Base-by-base conservation (phyloP, 257 asterid genomes). In the Eucommia ulmoides region DNA sequence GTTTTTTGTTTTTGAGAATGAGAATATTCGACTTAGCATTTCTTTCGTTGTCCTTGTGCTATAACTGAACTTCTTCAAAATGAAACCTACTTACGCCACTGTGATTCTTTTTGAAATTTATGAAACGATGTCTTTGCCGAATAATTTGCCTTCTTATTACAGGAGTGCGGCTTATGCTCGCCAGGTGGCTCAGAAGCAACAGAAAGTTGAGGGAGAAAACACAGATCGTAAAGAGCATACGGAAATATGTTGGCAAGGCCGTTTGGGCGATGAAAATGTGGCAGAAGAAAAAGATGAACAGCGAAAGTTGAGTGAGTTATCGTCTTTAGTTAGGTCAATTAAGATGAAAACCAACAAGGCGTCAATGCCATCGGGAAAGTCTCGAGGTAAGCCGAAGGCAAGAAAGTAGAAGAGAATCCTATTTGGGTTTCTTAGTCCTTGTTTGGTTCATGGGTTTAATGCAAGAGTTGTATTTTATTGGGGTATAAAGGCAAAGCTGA, bases 101-200 rank as follows among this genome's bases (percentile, higher is more conserved):
- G n/a, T 45, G n/a, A 22, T 20, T 42, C 15, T 33, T 8, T 49
- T 22, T 3, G 8, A 15, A 45, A 20, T 45, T 24, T 18, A 44
- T 3, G 18, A 22, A 25, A 11, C n/a, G 11, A 12, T 18, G 7
- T 18, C 20, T 19, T 25, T 25, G 20, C 29, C 19, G 20, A 20
- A 49, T 56, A 16, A 53, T 3, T 45, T 12, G 19, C 7, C 38
- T 29, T 29, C 12, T 7, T 51, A 18, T 45, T 59, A n/a, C 77
- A 77, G 82, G 74, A 74, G 82, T 52, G 86, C 79, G 20, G 68
- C 60, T 49, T 74, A 71, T 71, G 77, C 61, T 21, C 58, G 75
- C 17, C 82, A 71, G 58, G 8, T 63, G 54, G 76, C 66, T 1
- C 64, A 63, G 20, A 74, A 63, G 58, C 65, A 57, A 24, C 74